Conservation (phyloP, 2,329 filamentous ascomycete genomes). For the Claviceps digitariae region DNA sequence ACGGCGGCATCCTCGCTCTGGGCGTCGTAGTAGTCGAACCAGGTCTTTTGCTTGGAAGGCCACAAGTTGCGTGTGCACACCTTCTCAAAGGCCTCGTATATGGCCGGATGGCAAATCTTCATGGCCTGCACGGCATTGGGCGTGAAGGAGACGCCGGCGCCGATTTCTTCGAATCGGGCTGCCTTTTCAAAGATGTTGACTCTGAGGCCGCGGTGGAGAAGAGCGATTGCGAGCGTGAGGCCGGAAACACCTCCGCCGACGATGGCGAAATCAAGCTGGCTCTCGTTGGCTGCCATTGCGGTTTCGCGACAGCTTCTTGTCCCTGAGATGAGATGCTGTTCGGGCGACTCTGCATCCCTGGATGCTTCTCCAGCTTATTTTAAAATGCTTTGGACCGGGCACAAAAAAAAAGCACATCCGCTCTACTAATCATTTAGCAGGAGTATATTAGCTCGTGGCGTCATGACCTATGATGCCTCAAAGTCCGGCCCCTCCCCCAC, state of each 20-base stretch:
- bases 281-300: neutral
- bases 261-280: slow-evolving; percentile 20
- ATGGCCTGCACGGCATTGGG: slow-evolving; percentile 38
- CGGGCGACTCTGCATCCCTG: no score
- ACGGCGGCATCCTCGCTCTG: neutral
- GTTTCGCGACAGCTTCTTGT: no score
- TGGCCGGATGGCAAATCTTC: slow-evolving; percentile 21
- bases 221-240: slow-evolving; percentile 31
- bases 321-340: neutral
- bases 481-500: no score
- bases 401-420: no score
- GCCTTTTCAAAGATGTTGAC: slow-evolving; percentile 35
- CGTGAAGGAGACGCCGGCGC: slow-evolving; percentile 37
- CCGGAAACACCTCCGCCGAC: slow-evolving; percentile 39
- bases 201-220: slow-evolving; percentile 27
- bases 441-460: no score
- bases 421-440: no score
- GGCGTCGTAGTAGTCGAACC: slow-evolving; percentile 9
- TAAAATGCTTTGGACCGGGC: no score
- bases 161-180: slow-evolving; percentile 28
- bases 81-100: slow-evolving; percentile 17
- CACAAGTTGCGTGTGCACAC: slow-evolving; percentile 6
- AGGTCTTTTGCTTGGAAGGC: slow-evolving; percentile 2
- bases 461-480: no score
- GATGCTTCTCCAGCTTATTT: no score